A percentile compares a stretch with the other conserved stretches of the same genome.
phyloP scores from a whole-genome alignment of 2,329 filamentous ascomycete species.

The Colletotrichum sp. region DNA sequence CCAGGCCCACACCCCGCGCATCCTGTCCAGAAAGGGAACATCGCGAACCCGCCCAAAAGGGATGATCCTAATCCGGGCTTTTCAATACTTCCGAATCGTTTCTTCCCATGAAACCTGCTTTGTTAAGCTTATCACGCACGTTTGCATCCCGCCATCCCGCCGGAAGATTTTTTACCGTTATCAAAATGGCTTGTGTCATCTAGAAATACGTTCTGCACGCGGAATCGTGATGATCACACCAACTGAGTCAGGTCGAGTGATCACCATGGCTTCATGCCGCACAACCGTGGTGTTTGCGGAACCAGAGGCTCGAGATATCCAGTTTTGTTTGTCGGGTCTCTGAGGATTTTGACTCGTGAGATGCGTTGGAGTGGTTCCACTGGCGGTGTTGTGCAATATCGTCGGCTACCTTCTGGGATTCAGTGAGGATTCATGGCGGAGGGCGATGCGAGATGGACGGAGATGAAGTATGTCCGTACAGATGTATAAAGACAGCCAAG shows the following conservation, averaged over 20 bases:
- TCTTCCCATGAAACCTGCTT: not conserved
- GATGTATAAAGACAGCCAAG: not conserved
- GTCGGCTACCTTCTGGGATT: not conserved
- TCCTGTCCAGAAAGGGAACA: not conserved
- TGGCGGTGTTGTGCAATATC: not conserved
- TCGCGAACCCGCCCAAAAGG: not conserved
- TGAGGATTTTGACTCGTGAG: not conserved
- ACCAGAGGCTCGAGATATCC: not conserved
- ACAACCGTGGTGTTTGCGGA: not conserved
- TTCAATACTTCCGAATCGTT: not conserved
- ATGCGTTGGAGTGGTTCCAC: not conserved
- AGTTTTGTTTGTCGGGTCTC: not conserved
- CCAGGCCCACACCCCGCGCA: not conserved
- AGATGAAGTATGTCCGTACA: fast-evolving
- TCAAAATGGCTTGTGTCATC: not conserved
- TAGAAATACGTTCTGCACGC: not conserved
- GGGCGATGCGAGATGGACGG: not conserved
- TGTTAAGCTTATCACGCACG: not conserved
- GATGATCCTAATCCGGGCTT: not conserved
- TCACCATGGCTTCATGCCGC: not conserved
- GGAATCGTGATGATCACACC: not conserved
- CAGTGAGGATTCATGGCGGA: not conserved
- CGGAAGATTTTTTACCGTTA: no score
- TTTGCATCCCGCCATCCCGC: not conserved
- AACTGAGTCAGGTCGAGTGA: not conserved